Conservation (phyloP, 2,329 filamentous ascomycete species). For the Davidsoniella eucalypti region DNA sequence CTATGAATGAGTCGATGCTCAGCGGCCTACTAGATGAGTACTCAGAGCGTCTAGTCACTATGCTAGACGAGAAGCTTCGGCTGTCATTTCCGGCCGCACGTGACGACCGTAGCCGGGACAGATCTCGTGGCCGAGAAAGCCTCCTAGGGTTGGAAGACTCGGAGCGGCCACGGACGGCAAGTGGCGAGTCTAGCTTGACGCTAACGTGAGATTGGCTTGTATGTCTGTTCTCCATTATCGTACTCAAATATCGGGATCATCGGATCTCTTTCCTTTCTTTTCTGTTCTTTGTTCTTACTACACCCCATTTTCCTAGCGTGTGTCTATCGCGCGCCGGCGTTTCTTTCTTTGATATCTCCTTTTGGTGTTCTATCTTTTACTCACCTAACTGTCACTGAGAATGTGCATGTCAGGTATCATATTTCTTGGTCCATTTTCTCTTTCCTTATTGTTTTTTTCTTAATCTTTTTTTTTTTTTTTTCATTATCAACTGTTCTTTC, state of each 20-base stretch:
- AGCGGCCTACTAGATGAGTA: constrained; percentile 58
- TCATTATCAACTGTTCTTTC: constrained; percentile 12
- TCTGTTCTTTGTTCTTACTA: no score
- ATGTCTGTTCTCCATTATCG: neutral
- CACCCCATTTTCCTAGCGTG: no score
- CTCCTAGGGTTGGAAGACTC: constrained; percentile 14
- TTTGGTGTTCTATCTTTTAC: neutral
- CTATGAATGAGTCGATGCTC: constrained; percentile 40
- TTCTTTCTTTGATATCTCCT: no score
- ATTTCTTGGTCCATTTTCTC: neutral
- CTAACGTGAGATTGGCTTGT: constrained; percentile 5
- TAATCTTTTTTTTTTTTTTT: constrained; percentile 8
- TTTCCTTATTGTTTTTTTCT: neutral
- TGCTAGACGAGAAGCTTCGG: constrained; percentile 56
- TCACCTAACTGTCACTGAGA: neutral
- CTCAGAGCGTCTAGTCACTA: constrained; percentile 51
- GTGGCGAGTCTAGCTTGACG: constrained; percentile 20
- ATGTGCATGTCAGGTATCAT: neutral
- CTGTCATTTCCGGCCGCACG: constrained; percentile 24
- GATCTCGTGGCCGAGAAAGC: neutral
- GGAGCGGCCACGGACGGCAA: constrained; percentile 20
- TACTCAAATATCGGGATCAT: no score
- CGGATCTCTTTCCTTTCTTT: no score
- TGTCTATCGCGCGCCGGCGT: no score
- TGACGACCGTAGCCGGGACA: constrained; percentile 15